A percentile compares a stretch with the other conserved stretches of the same genome.
Evolutionary conservation across 2,329 filamentous ascomycete species (phyloP).

Genomic region (Amphichorda felina): DNA sequence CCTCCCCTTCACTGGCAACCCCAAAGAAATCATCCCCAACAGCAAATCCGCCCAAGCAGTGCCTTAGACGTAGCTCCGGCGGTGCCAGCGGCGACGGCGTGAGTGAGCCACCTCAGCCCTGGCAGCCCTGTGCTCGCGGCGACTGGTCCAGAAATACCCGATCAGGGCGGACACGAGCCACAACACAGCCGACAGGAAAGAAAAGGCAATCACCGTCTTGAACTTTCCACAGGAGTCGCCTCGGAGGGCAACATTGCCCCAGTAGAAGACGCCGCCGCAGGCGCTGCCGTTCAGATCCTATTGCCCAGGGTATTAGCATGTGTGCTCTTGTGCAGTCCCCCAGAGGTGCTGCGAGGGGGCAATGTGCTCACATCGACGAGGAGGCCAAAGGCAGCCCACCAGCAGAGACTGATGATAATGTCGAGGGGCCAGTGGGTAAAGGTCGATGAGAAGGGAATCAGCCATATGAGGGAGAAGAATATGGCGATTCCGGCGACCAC

Average conservation of each 20-base stretch:
- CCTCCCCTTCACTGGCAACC: no score
- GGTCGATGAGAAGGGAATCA: slow-evolving; percentile 55
- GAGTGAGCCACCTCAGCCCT: slow-evolving; percentile 13
- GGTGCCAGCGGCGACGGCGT: slow-evolving; percentile 28
- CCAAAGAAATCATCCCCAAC: no score
- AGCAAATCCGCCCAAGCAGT: no score
- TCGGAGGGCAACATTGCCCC: slow-evolving; percentile 38
- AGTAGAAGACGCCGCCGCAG: slow-evolving; percentile 48
- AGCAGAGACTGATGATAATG: slow-evolving; percentile 53
- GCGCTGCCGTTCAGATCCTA: slow-evolving; percentile 27
- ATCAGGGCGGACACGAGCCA: slow-evolving; percentile 57
- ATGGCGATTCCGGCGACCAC: slow-evolving; percentile 59
- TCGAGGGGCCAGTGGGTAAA: slow-evolving; percentile 65
- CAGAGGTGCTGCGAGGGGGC: background rate
- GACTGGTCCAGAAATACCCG: slow-evolving; percentile 40
- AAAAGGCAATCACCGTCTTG: slow-evolving; percentile 61
- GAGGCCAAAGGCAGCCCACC: slow-evolving; percentile 60
- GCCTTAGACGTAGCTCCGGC: slow-evolving; percentile 28
- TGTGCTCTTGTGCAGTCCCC: background rate
- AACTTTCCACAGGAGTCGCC: slow-evolving; percentile 50
- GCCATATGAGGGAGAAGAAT: slow-evolving; percentile 57
- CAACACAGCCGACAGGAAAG: slow-evolving; percentile 57
- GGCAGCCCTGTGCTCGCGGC: slow-evolving; percentile 18
- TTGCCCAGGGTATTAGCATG: background rate
- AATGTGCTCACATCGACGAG: slow-evolving; percentile 42